phyloP scores from a whole-genome alignment of 495 filamentous ascomycete genomes.

The Xylaria telfairii region DNA sequence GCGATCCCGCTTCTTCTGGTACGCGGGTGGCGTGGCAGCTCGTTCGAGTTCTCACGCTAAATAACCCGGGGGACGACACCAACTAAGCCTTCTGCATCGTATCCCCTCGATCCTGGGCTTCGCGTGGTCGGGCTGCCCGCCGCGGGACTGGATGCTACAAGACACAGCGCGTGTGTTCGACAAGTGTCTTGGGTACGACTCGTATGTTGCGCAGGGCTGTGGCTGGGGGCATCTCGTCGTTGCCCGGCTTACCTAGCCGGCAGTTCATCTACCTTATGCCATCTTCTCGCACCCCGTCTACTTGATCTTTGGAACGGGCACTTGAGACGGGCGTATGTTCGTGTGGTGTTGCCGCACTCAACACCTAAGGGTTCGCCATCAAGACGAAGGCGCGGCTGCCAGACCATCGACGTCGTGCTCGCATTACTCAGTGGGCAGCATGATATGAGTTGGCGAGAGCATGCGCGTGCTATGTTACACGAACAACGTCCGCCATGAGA shows the following conservation, averaged over 20 bases:
- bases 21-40: neutral
- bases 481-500: neutral
- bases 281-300: no score
- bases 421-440: constrained; percentile 63
- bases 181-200: no score
- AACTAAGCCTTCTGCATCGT: neutral
- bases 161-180: no score
- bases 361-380: no score
- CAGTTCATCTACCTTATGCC: no score
- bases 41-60: neutral
- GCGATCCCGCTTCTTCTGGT: neutral
- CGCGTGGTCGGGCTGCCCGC: neutral
- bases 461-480: neutral
- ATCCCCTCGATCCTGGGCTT: neutral
- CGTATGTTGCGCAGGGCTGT: no score
- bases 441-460: constrained; percentile 73
- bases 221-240: no score
- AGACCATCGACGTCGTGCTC: neutral
- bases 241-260: no score
- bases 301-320: no score
- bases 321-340: no score
- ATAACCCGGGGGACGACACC: neutral
- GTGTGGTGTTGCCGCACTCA: no score
- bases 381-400: neutral
- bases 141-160: no score